Base-by-base conservation (phyloP, 2,329 filamentous ascomycete genomes). In the Botrytis galanthina region DNA sequence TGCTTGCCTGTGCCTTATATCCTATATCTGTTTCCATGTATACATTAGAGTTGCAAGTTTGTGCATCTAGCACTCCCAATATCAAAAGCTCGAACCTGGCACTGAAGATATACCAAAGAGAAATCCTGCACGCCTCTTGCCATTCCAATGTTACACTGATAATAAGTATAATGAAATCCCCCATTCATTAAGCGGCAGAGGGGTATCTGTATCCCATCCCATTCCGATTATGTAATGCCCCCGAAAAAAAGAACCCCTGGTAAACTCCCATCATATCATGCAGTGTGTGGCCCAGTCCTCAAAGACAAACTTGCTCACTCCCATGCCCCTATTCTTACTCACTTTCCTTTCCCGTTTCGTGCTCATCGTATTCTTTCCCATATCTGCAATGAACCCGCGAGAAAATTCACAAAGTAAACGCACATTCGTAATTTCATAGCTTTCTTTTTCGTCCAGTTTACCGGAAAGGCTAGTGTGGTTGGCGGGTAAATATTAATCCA, bases 361-460 rank as follows among this genome's bases (percentile, higher is more conserved):
- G 48, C 10, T 57, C 37, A n/a, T 69, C 9, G 35, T 57, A 32
- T 57, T 22, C 16, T 57, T 67, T 42, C 48, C 18, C 39, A 57
- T 69, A 26, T 57, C 35, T 67, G 64, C 64, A 39, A 39, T 39
- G 5, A 35, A 9, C 62, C 42, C 9, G 63, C 44, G 16, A 22
- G 44, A 51, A n/a, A 37, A 32, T 67, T 18, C 37, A 26, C 35
- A 64, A 29, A 71, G 39, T 37, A 29, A 64, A 48, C 32, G 32
- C 29, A 37, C 62, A 60, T 69, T 72, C 63, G 26, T 71, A 46
- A 54, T 44, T 57, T 72, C 70, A 37, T 72, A 72, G 46, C 48
- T 57, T 46, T 12, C 10, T 67, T 32, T 63, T 18, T 16, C 51
- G 26, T 20, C n/a, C n/a, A 29, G 22, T 39, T 22, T 57, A 18